phyloP scores from a whole-genome alignment of 805 yeast genomes.

The Kurtzmaniella cleridarum region DNA sequence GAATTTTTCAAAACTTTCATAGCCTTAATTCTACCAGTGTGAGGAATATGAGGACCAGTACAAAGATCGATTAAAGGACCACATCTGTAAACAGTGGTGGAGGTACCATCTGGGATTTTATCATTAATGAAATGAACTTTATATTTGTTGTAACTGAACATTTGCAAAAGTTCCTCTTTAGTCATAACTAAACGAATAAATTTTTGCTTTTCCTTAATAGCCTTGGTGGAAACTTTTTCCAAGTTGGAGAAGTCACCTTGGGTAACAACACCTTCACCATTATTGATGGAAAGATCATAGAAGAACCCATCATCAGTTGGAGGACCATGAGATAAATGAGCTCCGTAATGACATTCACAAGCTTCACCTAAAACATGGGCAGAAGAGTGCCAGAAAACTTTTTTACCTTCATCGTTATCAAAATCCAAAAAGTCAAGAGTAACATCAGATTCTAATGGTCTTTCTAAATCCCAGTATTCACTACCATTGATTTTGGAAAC shows the following conservation, averaged over 20 bases:
- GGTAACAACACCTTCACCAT: slow-evolving; percentile 63
- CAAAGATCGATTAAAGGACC: slow-evolving; percentile 96
- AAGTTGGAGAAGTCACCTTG: slow-evolving; percentile 79
- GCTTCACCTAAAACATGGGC: slow-evolving; percentile 98
- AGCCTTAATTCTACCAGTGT: slow-evolving; percentile 94
- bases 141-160: slow-evolving; percentile 95
- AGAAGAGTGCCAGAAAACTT: slow-evolving; percentile 97
- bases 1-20: slow-evolving; percentile 93
- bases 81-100: slow-evolving; percentile 96
- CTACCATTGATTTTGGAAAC: slow-evolving; percentile 87
- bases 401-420: slow-evolving; percentile 89
- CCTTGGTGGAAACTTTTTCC: slow-evolving; percentile 83
- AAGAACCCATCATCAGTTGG: slow-evolving; percentile 98
- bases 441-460: slow-evolving; percentile 78
- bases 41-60: slow-evolving; percentile 96
- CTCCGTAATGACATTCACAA: slow-evolving; percentile 93
- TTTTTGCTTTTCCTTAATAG: slow-evolving; percentile 90
- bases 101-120: slow-evolving; percentile 92
- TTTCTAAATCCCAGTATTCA: slow-evolving; percentile 84
- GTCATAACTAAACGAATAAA: slow-evolving; percentile 90
- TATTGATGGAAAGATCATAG: slow-evolving; percentile 86
- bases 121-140: slow-evolving; percentile 81
- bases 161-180: slow-evolving; percentile 83
- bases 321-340: slow-evolving; percentile 84
- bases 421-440: slow-evolving; percentile 81